Evolutionary conservation across 192 early-diverging fungal species (phyloP).

Genomic region (Funneliformis geosporum): DNA sequence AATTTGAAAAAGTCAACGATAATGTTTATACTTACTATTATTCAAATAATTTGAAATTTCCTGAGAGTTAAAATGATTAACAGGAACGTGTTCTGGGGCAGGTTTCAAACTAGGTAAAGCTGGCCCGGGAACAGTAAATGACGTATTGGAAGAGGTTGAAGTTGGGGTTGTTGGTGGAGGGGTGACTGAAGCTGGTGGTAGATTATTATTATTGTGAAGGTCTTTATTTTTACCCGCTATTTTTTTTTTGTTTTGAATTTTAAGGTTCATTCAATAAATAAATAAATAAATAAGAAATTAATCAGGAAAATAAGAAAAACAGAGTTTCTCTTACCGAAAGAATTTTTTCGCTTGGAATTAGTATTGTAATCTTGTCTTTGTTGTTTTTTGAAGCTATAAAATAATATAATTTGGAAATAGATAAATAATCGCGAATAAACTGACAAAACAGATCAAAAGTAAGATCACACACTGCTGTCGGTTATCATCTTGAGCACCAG

Average conservation of each 20-base stretch:
- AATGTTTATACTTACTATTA: constrained; percentile 17
- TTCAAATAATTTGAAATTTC: constrained; percentile 31
- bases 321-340: constrained; percentile 7
- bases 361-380: not conserved
- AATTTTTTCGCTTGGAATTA: constrained; percentile 25
- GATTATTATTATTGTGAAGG: not conserved
- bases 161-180: not conserved
- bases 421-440: not conserved
- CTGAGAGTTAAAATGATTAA: constrained; percentile 31
- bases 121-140: not conserved
- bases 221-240: constrained; percentile 26
- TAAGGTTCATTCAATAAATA: not conserved
- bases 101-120: constrained; percentile 18
- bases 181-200: not conserved
- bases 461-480: not conserved
- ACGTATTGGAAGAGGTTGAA: not conserved
- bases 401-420: not conserved
- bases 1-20: not conserved
- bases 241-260: not conserved
- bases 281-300: no score
- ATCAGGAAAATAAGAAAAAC: not conserved
- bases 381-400: constrained; percentile 29
- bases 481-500: constrained; percentile 13
- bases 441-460: not conserved
- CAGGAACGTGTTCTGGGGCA: constrained; percentile 22